Percentiles rank a stretch among this genome's conserved stretches.
phyloP scores from a whole-genome alignment of 768 basidiomycete genomes.

The Lentinula detonsa region DNA sequence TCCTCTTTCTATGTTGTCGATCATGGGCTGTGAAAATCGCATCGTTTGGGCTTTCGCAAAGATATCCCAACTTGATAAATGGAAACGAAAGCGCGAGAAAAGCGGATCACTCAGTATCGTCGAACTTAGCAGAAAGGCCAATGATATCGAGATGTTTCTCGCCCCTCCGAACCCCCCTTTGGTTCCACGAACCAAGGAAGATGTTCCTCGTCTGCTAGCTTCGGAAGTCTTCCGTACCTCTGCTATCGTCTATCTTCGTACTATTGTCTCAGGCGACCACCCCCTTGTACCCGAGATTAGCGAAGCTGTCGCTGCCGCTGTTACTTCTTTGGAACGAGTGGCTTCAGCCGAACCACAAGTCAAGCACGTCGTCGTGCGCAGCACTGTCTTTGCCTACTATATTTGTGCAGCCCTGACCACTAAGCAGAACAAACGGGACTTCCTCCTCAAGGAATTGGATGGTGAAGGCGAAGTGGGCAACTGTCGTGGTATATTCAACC shows the following conservation, averaged over 20 bases:
- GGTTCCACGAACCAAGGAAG: slow-evolving; percentile 11
- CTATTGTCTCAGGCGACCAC: slow-evolving; percentile 69
- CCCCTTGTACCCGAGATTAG: slow-evolving; percentile 62
- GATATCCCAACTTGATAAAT: slow-evolving; percentile 56
- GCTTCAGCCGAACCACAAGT: slow-evolving; percentile 23
- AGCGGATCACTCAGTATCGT: slow-evolving; percentile 50
- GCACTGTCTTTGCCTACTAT: slow-evolving; percentile 75
- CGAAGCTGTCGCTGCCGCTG: slow-evolving; percentile 45
- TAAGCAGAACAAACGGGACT: slow-evolving; percentile 30
- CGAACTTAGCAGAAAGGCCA: slow-evolving; percentile 49
- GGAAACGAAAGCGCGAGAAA: slow-evolving; percentile 45
- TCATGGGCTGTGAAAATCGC: slow-evolving; percentile 82
- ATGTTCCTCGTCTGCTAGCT: slow-evolving; percentile 36
- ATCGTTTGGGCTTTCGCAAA: slow-evolving; percentile 78
- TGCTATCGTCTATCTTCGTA: slow-evolving; percentile 68
- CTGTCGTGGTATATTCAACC: slow-evolving; percentile 41
- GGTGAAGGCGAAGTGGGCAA: slow-evolving; percentile 60
- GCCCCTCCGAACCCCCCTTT: slow-evolving; percentile 14
- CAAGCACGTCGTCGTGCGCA: slow-evolving; percentile 57
- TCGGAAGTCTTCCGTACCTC: slow-evolving; percentile 70
- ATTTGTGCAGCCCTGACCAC: slow-evolving; percentile 68
- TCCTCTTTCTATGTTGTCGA: slow-evolving; percentile 66
- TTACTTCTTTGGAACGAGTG: slow-evolving; percentile 37
- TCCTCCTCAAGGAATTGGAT: slow-evolving; percentile 40
- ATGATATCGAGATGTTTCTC: slow-evolving; percentile 39